These are phyloP conservation scores for Penicillium sp. DNA, from an alignment of 2,329 filamentous ascomycete genomes.

Conservation along the genomic window DNA sequence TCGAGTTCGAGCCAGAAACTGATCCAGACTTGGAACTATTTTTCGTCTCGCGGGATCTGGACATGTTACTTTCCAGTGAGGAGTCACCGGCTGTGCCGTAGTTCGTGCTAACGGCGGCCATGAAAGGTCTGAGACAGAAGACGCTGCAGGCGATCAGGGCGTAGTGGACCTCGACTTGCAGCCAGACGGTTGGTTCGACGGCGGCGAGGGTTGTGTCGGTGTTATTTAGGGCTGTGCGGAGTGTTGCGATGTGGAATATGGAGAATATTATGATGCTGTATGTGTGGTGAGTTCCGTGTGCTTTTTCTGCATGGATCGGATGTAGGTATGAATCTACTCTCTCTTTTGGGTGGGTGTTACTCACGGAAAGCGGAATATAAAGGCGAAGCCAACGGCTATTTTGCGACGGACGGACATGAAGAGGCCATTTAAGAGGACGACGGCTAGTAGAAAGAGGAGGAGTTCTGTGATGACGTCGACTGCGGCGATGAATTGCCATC, in stretches of 20 bases:
- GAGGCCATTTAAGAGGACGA: slow-evolving; percentile 30
- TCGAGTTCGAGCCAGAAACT: slow-evolving; percentile 7
- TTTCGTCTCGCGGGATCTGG: slow-evolving; percentile 17
- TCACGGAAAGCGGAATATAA: slow-evolving; percentile 39
- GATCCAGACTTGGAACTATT: slow-evolving; percentile 18
- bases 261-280: slow-evolving; percentile 37
- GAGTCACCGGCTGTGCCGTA: slow-evolving; percentile 36
- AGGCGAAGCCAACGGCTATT: slow-evolving; percentile 32
- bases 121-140: slow-evolving; percentile 38
- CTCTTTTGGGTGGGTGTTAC: slow-evolving; percentile 9
- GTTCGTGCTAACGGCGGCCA: slow-evolving; percentile 37
- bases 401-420: slow-evolving; percentile 36
- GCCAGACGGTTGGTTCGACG: slow-evolving; percentile 35
- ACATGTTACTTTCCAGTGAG: slow-evolving; percentile 26
- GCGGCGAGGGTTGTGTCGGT: slow-evolving; percentile 37
- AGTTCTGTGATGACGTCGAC: slow-evolving; percentile 39
- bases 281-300: not conserved
- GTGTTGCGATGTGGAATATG: slow-evolving; percentile 35
- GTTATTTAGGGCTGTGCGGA: slow-evolving; percentile 28
- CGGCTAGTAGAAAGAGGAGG: slow-evolving; percentile 30
- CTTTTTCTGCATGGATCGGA: not conserved
- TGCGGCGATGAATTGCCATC: slow-evolving; percentile 37
- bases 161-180: slow-evolving; percentile 37
- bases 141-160: slow-evolving; percentile 38
- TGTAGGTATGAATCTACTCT: no score